Percentiles rank a stretch among this genome's conserved stretches.
These are phyloP conservation scores for Mycena filopes DNA, from an alignment of 768 basidiomycete genomes.

Conservation along the genomic window DNA sequence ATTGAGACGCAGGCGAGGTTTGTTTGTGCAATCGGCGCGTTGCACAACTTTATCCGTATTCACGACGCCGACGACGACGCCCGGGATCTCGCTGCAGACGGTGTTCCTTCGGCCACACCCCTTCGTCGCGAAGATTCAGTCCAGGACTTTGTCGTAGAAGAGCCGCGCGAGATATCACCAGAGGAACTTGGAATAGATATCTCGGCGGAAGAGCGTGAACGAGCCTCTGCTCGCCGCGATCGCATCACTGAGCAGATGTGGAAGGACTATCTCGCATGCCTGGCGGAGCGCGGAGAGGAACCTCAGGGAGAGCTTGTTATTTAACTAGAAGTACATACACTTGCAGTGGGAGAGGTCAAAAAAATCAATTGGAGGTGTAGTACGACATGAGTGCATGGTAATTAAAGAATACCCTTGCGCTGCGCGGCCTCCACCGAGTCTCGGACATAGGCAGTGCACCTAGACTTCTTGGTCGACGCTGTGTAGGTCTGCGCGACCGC, in stretches of 20 bases:
- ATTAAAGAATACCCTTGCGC: neutral
- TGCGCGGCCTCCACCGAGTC: neutral
- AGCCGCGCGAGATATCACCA: slow-evolving; percentile 12
- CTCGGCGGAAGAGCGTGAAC: neutral
- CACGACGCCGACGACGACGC: slow-evolving; percentile 8
- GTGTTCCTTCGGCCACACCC: neutral
- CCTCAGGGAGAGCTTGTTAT: slow-evolving; percentile 1
- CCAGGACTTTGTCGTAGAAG: neutral
- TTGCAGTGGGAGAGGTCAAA: neutral
- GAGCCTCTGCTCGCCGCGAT: slow-evolving; percentile 5
- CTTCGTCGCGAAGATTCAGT: neutral
- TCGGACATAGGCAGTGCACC: neutral
- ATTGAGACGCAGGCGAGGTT: slow-evolving; percentile 16
- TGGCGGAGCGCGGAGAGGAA: neutral
- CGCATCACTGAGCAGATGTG: slow-evolving; percentile 16
- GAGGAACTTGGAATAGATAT: slow-evolving; percentile 19
- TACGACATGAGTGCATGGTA: neutral
- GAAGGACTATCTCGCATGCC: neutral
- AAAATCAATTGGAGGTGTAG: neutral
- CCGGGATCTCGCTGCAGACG: neutral
- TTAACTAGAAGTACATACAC: neutral
- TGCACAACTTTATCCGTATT: slow-evolving; percentile 23
- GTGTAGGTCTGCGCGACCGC: neutral
- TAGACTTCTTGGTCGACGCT: neutral
- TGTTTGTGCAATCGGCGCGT: slow-evolving; percentile 7